These are phyloP conservation scores for Kalanchoe fedtschenkoi DNA, from an alignment of 164 flowering plant genomes.

Conservation along the genomic window DNA sequence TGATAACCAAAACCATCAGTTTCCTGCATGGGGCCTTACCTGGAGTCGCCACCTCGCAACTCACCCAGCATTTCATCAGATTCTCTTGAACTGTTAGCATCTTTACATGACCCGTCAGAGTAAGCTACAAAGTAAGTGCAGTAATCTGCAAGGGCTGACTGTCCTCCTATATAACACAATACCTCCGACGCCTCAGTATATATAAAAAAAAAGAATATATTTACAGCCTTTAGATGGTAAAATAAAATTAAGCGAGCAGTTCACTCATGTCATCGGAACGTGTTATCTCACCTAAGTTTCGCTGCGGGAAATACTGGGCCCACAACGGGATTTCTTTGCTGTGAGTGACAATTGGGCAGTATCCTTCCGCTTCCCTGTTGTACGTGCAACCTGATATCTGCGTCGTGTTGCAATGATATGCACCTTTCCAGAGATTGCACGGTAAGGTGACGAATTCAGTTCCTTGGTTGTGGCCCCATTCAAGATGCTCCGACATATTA, in stretches of 20 bases:
- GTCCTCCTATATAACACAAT: slow-evolving; percentile 92
- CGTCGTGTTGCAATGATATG: slow-evolving; percentile 93
- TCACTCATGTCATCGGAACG: background rate
- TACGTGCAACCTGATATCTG: slow-evolving; percentile 95
- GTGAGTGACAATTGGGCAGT: slow-evolving; percentile 92
- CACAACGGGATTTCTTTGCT: slow-evolving; percentile 86
- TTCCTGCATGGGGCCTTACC: slow-evolving; percentile 48
- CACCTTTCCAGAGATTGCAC: slow-evolving; percentile 97
- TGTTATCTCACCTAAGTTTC: slow-evolving; percentile 63
- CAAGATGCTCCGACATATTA: slow-evolving; percentile 89
- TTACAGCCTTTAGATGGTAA: no score
- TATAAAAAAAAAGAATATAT: no score
- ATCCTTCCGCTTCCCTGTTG: slow-evolving; percentile 97
- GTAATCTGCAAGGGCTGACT: slow-evolving; percentile 96
- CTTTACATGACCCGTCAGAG: slow-evolving; percentile 98
- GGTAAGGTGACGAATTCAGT: slow-evolving; percentile 82
- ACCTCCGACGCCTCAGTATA: no score
- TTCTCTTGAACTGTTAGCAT: slow-evolving; percentile 80
- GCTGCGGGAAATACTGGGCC: slow-evolving; percentile 94
- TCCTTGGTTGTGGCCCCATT: slow-evolving; percentile 97
- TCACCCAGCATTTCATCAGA: slow-evolving; percentile 99
- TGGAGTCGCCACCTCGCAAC: slow-evolving; percentile 86
- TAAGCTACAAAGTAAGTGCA: slow-evolving; percentile 96
- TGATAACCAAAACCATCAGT: no score
- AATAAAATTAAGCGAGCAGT: no score